phyloP scores from a whole-genome alignment of 192 early-diverging fungal genomes.

The Anaeromyces robustus region DNA sequence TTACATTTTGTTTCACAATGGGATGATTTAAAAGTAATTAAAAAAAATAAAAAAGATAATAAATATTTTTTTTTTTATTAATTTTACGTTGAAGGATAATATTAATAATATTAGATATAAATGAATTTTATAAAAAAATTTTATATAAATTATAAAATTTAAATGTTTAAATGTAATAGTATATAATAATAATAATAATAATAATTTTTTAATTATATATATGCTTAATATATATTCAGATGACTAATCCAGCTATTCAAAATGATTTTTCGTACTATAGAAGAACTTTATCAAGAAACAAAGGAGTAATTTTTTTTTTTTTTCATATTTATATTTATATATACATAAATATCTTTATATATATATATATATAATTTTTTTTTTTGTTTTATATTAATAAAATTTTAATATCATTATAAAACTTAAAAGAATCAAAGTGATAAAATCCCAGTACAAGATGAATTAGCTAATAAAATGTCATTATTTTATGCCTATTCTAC shows the following conservation, averaged over 20 bases:
- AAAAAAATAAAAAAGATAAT: not conserved
- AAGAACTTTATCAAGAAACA: constrained; percentile 66
- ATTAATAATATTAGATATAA: too few species aligned
- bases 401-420: too few species aligned
- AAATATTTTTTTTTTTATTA: too few species aligned
- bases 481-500: constrained; percentile 92
- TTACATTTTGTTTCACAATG: constrained; percentile 80
- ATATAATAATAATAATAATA: too few species aligned
- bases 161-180: too few species aligned
- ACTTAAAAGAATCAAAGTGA: constrained; percentile 14
- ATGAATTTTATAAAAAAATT: too few species aligned
- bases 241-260: constrained; percentile 69
- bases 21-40: constrained; percentile 73
- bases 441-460: constrained; percentile 55
- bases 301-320: constrained; percentile 49
- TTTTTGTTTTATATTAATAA: not conserved
- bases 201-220: too few species aligned
- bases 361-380: constrained; percentile 2
- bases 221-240: constrained; percentile 15
- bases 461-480: constrained; percentile 83
- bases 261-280: constrained; percentile 98
- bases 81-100: too few species aligned
- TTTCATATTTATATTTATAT: constrained; percentile 4
- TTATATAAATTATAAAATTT: too few species aligned
- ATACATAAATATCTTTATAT: constrained; percentile 2